Evolutionary conservation across 805 yeast species (phyloP).

Genomic region (Hanseniaspora osmophila): DNA sequence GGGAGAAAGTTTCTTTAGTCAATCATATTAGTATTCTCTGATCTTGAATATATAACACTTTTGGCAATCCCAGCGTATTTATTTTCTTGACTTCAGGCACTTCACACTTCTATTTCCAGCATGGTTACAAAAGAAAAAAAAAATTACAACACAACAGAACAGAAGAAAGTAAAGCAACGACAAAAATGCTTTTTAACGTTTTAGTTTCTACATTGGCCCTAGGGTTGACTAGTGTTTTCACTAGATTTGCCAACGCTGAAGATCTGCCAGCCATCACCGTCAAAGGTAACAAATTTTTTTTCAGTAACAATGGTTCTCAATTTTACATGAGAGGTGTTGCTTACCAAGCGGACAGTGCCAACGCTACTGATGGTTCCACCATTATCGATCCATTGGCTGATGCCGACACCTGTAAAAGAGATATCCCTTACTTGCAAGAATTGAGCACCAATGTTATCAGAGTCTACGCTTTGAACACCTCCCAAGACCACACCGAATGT

Average conservation of each 20-base stretch:
- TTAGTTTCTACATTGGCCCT: slow-evolving; percentile 18
- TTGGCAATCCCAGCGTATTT: too few species aligned
- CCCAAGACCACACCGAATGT: slow-evolving; percentile 53
- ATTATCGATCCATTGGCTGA: slow-evolving; percentile 65
- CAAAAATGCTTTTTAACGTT: slow-evolving; percentile 3
- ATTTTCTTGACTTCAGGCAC: too few species aligned
- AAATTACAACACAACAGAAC: too few species aligned
- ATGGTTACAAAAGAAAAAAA: too few species aligned
- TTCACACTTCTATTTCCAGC: too few species aligned
- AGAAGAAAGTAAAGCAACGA: not conserved
- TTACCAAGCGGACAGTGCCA: slow-evolving; percentile 56
- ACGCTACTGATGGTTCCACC: slow-evolving; percentile 28
- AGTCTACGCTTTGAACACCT: slow-evolving; percentile 60
- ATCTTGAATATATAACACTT: too few species aligned
- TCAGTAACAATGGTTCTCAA: slow-evolving; percentile 64
- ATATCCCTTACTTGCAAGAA: slow-evolving; percentile 52
- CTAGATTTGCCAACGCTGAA: slow-evolving; percentile 23
- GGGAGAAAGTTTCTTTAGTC: too few species aligned
- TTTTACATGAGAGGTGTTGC: slow-evolving; percentile 70
- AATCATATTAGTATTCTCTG: too few species aligned
- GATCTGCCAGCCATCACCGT: slow-evolving; percentile 54
- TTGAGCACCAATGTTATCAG: slow-evolving; percentile 57
- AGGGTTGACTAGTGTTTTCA: slow-evolving; percentile 18
- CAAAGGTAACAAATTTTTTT: slow-evolving; percentile 67
- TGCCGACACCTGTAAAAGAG: slow-evolving; percentile 47